These are phyloP conservation scores for Chloroidium sp. DNA, from an alignment of 163 green algal species.

Conservation along the genomic window DNA sequence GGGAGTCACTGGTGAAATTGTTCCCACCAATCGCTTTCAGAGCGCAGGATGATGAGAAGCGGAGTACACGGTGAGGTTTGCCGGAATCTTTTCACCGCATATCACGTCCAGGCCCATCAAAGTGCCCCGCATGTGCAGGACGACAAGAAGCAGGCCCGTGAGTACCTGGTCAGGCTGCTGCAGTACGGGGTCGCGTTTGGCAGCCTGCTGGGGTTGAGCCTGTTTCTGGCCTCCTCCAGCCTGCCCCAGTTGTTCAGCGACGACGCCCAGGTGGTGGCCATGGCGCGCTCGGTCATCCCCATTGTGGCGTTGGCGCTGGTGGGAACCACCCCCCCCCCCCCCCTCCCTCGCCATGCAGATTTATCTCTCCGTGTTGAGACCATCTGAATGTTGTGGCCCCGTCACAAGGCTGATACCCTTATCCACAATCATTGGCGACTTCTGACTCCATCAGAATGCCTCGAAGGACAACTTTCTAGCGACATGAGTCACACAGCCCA, in stretches of 20 bases:
- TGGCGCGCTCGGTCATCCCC: slow-evolving; percentile 1
- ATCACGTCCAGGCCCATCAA: neutral
- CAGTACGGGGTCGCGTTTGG: slow-evolving; percentile 17
- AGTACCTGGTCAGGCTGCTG: slow-evolving; percentile 12
- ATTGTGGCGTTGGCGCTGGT: slow-evolving; percentile 13
- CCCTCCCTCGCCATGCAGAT: too few species aligned
- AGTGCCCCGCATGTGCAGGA: slow-evolving; percentile 3
- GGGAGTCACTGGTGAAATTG: too few species aligned
- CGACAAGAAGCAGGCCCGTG: slow-evolving; percentile 4
- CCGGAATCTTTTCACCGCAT: neutral
- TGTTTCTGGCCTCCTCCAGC: slow-evolving; percentile 2
- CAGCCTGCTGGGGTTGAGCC: neutral
- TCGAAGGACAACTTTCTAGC: too few species aligned
- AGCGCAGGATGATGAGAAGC: neutral
- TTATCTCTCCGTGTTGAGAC: too few species aligned
- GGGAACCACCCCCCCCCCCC: neutral
- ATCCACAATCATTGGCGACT: too few species aligned
- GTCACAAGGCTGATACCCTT: too few species aligned
- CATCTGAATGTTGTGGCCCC: too few species aligned
- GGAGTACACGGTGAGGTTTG: neutral
- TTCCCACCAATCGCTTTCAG: too few species aligned
- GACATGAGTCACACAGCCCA: too few species aligned
- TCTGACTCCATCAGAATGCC: too few species aligned
- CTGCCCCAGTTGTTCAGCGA: slow-evolving; percentile 14
- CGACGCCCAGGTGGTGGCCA: slow-evolving; percentile 8